Evolutionary conservation across 225 moss, liverwort and hornwort species (phyloP).

Genomic region (Polytrichum commune): DNA sequence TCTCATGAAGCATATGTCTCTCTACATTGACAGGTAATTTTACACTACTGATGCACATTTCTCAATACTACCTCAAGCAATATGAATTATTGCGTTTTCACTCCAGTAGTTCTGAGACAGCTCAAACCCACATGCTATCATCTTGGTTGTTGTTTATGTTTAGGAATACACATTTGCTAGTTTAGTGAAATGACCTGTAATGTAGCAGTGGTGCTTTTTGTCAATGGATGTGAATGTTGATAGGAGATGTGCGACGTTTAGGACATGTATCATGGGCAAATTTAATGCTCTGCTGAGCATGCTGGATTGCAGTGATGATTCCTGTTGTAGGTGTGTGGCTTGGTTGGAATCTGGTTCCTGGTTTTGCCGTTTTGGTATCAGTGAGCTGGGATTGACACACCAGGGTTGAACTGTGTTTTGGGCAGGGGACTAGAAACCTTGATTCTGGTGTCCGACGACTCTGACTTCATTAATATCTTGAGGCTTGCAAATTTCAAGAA

Average conservation of each 20-base stretch:
- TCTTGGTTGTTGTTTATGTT: too few relatives aligned
- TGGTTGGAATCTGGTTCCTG: background rate
- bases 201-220: too few relatives aligned
- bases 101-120: too few relatives aligned
- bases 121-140: too few relatives aligned
- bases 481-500: conserved; percentile 56
- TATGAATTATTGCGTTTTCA: too few relatives aligned
- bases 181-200: too few relatives aligned
- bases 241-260: too few relatives aligned
- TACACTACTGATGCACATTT: background rate
- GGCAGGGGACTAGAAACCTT: conserved; percentile 73
- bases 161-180: too few relatives aligned
- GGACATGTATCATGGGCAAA: too few relatives aligned
- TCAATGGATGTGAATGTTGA: too few relatives aligned
- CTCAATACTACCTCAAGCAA: background rate
- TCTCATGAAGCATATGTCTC: conserved; percentile 72
- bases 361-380: background rate
- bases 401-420: background rate
- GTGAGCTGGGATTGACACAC: background rate
- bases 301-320: background rate
- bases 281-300: background rate
- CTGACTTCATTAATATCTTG: conserved; percentile 69
- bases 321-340: background rate
- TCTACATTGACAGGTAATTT: conserved; percentile 59
- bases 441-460: conserved; percentile 80